Evolutionary conservation across 768 basidiomycete species (phyloP), one percentile per base, ranked within the genome.

Genomic region (Lanmaoa pseudosensibilis): DNA sequence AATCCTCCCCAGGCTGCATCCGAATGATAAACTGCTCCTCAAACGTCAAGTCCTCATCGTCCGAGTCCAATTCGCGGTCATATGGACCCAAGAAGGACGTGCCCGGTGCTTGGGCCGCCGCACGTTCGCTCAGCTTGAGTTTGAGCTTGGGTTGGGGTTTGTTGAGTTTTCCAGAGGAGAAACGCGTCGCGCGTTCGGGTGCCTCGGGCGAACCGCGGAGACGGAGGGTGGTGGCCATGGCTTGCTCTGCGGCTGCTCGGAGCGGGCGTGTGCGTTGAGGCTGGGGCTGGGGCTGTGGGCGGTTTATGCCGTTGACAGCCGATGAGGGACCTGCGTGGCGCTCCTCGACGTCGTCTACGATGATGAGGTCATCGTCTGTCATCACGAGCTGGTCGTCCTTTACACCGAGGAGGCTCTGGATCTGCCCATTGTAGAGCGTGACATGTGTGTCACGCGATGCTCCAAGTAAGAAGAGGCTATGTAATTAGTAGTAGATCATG

Each of bases 1-100:
- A 83, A 61, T 93, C 90, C 58, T 90, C 87, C 2, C 92, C 92
- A 10, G 87, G 83, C 0, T 92, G 92, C 79, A 98, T 84, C 30
- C 95, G 74, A 33, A 99, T 76, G 52, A 99, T 87, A 67, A 98
- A 98, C 66, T 98, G 95, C 73, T 99, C 97, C 73, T 99, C 97
- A 63, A 98, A 97, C 16, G 87, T 86, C 55, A 98, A 73, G 55
- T 97, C 95, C 55, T 97, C 94, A 45, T 94, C 92, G 65, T 98
- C 93, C 48, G 92, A 94, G 71, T 98, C 96, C 50, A 98, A 76
- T 69, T 98, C 96, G 41, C 94, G 79, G 75, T 98, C 95, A 71
- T 94, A 98, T 13, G 87, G 81, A 8, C 96, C 96, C 53, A 95
- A 75, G 70, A 94, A 95, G 33, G 88, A 90, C 84, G 85, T 89